Evolutionary conservation across 164 flowering plant species (phyloP).

Genomic region (Brasenia schreberi): DNA sequence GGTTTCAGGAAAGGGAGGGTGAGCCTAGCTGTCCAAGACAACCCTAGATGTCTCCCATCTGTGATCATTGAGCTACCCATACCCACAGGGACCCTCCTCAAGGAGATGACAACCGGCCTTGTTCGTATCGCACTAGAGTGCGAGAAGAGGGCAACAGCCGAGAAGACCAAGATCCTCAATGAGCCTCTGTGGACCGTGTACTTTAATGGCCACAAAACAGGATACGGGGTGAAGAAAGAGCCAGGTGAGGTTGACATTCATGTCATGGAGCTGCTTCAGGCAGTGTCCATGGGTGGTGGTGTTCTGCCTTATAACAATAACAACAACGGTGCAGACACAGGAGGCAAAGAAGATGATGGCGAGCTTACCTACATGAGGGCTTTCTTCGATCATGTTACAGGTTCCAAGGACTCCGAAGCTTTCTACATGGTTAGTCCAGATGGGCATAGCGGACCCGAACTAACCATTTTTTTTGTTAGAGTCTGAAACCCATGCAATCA

Average conservation of each 20-base stretch:
- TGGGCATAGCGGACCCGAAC: constrained; percentile 52
- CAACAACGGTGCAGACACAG: constrained; percentile 30
- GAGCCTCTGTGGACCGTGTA: constrained; percentile 76
- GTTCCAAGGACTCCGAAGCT: constrained; percentile 65
- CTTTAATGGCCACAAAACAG: constrained; percentile 53
- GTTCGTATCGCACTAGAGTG: constrained; percentile 69
- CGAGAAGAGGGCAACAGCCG: constrained; percentile 35
- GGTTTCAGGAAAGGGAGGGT: constrained; percentile 59
- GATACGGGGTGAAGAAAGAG: constrained; percentile 51
- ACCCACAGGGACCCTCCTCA: constrained; percentile 40
- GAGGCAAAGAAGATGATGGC: too few species aligned
- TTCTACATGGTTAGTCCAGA: constrained; percentile 78
- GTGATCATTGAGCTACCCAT: constrained; percentile 52
- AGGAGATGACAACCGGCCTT: constrained; percentile 53
- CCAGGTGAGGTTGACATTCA: constrained; percentile 47
- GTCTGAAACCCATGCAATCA: constrained; percentile 15
- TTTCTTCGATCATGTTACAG: constrained; percentile 46
- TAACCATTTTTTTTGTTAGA: constrained; percentile 69
- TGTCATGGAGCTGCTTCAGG: constrained; percentile 29
- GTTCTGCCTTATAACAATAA: neutral
- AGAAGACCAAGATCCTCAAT: constrained; percentile 25
- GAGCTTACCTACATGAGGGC: constrained; percentile 47
- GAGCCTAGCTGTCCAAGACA: constrained; percentile 54
- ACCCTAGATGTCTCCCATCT: constrained; percentile 37
- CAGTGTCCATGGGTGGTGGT: neutral